Base-by-base conservation (phyloP, 352 stramenopile genomes). In the Phytophthora vignae region DNA sequence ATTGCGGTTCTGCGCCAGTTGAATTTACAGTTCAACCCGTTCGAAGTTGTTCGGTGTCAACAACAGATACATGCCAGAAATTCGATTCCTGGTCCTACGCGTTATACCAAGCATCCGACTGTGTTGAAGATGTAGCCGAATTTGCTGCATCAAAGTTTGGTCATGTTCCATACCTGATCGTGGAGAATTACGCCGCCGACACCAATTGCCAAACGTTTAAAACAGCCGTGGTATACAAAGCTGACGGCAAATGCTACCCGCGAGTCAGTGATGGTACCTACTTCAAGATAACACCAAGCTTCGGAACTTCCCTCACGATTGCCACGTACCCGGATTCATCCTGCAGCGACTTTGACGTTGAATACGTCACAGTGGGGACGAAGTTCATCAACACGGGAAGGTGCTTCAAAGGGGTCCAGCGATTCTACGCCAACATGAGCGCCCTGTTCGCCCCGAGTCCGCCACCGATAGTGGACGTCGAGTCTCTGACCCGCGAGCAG, bases 321-420 rank as follows among this genome's bases (percentile, higher is more conserved):
- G 60, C 50, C 9, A 60, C 15, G 1, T 67, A 67, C 21, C 25
- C 60, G 3, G 48, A 14, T 21, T 3, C 50, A 31, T 54, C 38
- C 17, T 67, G 60, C 12, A 31, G 10, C 22, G 38, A 60, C 38
- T 33, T 29, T 10, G 50, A 60, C 1, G 38, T 22, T 14, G 60
- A 55, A 31, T 60, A 38, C 10, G 19, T 44, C 11, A 55, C 25
- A 1, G 38, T 55, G 3, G 60, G 60, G 14, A 49, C 36, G 19
- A 64, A 64, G 21, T 57, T 64, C 17, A 58, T 69, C 29, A 64
- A 58, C 53, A 64, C 62, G 15, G 40, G 40, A 15, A 44, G 22
- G 10, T 64, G 62, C 31, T 63, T 64, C 22, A 12, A 50, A 29
- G 29, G 29, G n/a, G 52, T 19, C 31, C 42, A 38, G 22, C 27